Percentiles rank a stretch among this genome's conserved stretches.
Conservation (phyloP, 805 yeast genomes). For the Saturnispora zaruensis region DNA sequence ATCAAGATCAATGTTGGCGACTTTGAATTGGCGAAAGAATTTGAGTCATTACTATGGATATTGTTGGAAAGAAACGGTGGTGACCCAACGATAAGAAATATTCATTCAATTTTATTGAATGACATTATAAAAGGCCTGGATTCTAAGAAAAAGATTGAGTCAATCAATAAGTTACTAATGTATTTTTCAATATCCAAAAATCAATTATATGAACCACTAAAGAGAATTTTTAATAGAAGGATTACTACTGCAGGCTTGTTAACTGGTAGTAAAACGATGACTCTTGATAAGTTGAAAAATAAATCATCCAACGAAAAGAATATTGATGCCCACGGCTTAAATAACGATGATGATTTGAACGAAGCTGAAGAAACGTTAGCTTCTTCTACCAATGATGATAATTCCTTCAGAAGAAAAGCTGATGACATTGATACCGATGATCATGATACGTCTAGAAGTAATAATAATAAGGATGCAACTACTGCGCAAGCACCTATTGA, state of each 20-base stretch:
- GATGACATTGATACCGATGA: conserved; percentile 4
- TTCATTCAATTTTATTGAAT: conserved; percentile 21
- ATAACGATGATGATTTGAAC: conserved; percentile 18
- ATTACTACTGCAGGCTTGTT: conserved; percentile 18
- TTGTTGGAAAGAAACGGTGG: conserved; percentile 24
- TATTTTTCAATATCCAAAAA: conserved; percentile 22
- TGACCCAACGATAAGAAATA: conserved; percentile 15
- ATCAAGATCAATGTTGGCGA: conserved; percentile 20
- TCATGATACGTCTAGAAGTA: background rate
- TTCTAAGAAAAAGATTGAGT: conserved; percentile 16
- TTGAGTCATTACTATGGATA: conserved; percentile 25
- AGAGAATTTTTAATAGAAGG: conserved; percentile 21
- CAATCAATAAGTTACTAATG: conserved; percentile 25
- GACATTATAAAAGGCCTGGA: conserved; percentile 9
- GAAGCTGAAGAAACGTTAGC: conserved; percentile 12
- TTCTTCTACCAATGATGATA: background rate
- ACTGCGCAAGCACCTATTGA: conserved; percentile 5
- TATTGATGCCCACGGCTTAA: conserved; percentile 17
- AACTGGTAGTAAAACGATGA: background rate
- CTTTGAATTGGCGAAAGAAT: conserved; percentile 12
- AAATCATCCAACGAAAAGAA: background rate
- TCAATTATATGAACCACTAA: conserved; percentile 18
- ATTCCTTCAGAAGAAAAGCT: conserved; percentile 6
- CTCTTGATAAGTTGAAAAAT: background rate
- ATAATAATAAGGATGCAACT: background rate